phyloP scores from a whole-genome alignment of 2,329 filamentous ascomycete species.

The Mycogone perniciosa region DNA sequence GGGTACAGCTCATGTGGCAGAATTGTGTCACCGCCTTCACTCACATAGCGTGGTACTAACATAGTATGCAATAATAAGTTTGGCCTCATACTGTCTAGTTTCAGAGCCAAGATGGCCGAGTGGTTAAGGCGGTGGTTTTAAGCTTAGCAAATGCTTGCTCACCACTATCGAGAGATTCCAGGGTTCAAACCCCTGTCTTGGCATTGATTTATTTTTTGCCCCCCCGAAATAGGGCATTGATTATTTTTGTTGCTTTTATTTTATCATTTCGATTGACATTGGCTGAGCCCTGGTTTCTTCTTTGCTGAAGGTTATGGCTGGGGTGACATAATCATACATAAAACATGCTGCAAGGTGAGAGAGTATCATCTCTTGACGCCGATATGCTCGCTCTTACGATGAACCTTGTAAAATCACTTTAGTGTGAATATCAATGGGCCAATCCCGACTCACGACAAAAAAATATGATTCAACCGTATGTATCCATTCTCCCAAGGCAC shows the following conservation, averaged over 20 bases:
- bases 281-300: background rate
- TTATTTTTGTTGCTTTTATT: too few relatives aligned
- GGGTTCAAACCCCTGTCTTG: conserved; percentile 22
- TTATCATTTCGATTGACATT: too few relatives aligned
- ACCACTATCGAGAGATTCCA: conserved; percentile 21
- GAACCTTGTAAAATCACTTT: too few relatives aligned
- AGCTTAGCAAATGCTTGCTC: conserved; percentile 11
- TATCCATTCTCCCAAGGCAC: too few relatives aligned
- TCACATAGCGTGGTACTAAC: background rate
- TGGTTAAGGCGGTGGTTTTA: conserved; percentile 22
- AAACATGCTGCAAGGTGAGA: too few relatives aligned
- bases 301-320: background rate
- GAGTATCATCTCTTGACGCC: too few relatives aligned
- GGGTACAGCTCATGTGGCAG: conserved; percentile 6
- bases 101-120: conserved; percentile 21
- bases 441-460: too few relatives aligned
- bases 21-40: conserved; percentile 6
- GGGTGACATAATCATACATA: background rate
- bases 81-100: background rate
- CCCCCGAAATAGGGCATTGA: too few relatives aligned
- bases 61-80: background rate
- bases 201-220: conserved; percentile 12
- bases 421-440: too few relatives aligned
- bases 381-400: too few relatives aligned
- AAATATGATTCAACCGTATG: too few relatives aligned